Base-by-base conservation (phyloP, 345 rosid genomes). In the Moricandia moricandioides region DNA sequence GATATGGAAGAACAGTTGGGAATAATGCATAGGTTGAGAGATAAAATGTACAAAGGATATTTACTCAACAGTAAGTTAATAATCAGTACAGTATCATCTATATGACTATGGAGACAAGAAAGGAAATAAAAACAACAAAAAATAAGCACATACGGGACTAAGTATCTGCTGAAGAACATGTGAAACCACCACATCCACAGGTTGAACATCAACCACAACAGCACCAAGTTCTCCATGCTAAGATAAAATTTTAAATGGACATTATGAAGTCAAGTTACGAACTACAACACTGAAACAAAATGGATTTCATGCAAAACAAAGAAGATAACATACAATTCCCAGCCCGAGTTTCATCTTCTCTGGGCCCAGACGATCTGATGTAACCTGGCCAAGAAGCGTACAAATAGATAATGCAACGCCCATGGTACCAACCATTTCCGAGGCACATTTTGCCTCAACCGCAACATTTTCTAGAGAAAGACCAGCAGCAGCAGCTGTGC, bases 151-250 rank as follows among this genome's bases (percentile, higher is more conserved):
- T 91, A 93, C 98, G 83, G 69, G 83, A 35, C 90, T 91, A 30
- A 94, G 76, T 71, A 94, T 91, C 79, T 90, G 90, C 69, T 88
- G 85, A 74, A 91, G 92, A 81, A 88, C 88, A 75, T 88, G 93
- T 72, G 97, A 91, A 74, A 91, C 93, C 70, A 94, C 91, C 66
- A 86, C 85, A 60, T 90, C 95, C 60, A 94, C 92, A 67, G 91
- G 88, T 85, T 86, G 96, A 82, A 94, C 75, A 67, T 94, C 97
- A 8, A 84, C 97, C 55, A 94, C 91, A 75, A 89, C 95, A 75
- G 91, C 98, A 75, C 96, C 98, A 74, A 95, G 83, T 80, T 94
- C 97, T 74, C 96, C 96, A 82, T 91, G 97, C 96, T 94, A 83
- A 67, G 74, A 78, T 73, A 49, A 76, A 57, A 69, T 18, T 29